Evolutionary conservation across 1,284 basidiomycete species (phyloP), one percentile per base, ranked within the genome.

Genomic region (Porodaedalea pini): DNA sequence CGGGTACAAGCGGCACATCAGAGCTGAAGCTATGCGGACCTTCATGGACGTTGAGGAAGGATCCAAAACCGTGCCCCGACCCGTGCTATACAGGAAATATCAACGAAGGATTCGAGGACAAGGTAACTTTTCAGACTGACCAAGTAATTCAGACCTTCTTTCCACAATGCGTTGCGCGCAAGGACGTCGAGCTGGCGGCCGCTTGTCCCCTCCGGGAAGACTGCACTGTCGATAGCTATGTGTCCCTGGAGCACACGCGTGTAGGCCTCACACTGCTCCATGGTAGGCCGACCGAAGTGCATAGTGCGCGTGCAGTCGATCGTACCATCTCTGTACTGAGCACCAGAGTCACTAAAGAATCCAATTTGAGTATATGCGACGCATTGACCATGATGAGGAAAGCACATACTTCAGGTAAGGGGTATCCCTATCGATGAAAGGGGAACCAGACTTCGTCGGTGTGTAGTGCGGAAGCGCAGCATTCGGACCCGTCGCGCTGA

Each of bases 221-320:
- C 78, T 2, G 89, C 88, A 61, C 78, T 83, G 71, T 95, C 92
- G 63, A 97, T 93, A 37, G 93, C 92, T 64, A 98, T 95, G 75
- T 99, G 96, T 3, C 96, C 96, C 73, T 99, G 96, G 53, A 99
- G 73, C 25, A 99, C 97, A 23, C 94, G 80, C 15, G 97, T 99
- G 70, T 88, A 98, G 1, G 94, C 94, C 61, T 95, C 88, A 67
- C 86, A 88, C 70, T 94, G 88, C 63, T 93, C 90, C 1, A 78
- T 64, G 3, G 86, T 86, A 4, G 91, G 90, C 37, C 83, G 80
- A 45, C 94, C 94, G 69, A 97, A 93, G 74, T 94, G 92, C 54
- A 92, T 74, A 6, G 94, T 96, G 54, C 94, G 82, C 1, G 93
- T 95, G 7, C 92, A 95, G 71, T 98, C 94, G 71, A 94, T 94